Base-by-base conservation (phyloP, 495 filamentous ascomycete species). In the Penicillium turbatum region DNA sequence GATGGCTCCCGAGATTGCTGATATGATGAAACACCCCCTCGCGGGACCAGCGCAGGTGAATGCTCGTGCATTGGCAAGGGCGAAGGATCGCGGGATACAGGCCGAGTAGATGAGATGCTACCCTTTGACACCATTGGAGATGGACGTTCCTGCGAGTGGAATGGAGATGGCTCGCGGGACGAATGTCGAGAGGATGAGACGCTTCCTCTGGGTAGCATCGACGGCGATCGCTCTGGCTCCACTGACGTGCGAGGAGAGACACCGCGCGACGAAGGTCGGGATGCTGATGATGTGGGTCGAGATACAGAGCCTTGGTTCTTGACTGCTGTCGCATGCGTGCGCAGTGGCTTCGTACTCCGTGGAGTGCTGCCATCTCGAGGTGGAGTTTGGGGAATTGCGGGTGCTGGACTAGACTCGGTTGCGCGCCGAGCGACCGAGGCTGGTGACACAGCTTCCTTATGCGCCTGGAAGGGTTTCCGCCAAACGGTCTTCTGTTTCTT, bases 401-500 rank as follows among this genome's bases (percentile, higher is more conserved):
- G 70, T 57, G 65, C 59, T 12, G 68, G 66, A 30, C 67, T 70
- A 11, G 64, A 49, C 5, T 62, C 61, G 8, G 61, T 60, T 30
- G 59, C 61, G 60, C 62, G 67, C 35, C 65, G 54, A 11, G 68
- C 51, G 37, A 68, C 51, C 50, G 72, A 75, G 3, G 70, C 56
- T 7, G 79, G 81, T 16, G 76, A 72, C 19, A 73, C 56, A 30
- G 76, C 76, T 60, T 78, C 66, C 43, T 71, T 79, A 51, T 82
- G 80, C 27, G 79, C 78, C 55, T 82, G 79, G 54, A 80, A 81
- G 2, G 78, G 78, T 59, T 76, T 75, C 10, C 75, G 68, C 48
- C 75, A 79, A n/a, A 75, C 72, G 1, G 73, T 75, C 56, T 75
- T 76, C 46, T 68, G 70, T 60, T 77, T 78, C 38, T 75, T 77